Conservation (phyloP, 2,329 filamentous ascomycete genomes). For the Colletotrichum tofieldiae region DNA sequence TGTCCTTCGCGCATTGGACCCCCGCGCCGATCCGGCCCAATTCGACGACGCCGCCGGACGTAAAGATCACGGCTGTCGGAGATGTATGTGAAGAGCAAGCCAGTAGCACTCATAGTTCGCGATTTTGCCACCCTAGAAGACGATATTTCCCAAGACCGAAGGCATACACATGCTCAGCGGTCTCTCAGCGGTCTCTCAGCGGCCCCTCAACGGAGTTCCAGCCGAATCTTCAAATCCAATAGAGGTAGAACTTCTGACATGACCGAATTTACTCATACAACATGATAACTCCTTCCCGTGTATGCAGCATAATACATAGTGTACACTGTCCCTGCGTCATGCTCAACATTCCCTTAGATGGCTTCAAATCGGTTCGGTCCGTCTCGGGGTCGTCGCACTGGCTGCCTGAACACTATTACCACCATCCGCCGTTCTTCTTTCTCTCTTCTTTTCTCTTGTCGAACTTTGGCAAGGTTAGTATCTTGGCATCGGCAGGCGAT, state of each 20-base stretch:
- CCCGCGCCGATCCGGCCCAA: background rate
- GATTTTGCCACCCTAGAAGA: background rate
- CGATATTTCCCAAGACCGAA: background rate
- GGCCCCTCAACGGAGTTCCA: background rate
- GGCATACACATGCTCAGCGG: background rate
- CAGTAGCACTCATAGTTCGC: fast-evolving
- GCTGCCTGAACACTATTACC: slow-evolving; percentile 35
- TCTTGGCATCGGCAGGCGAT: background rate
- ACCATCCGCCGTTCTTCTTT: slow-evolving; percentile 45
- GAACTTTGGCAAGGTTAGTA: slow-evolving; percentile 44
- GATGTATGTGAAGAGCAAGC: too few relatives aligned
- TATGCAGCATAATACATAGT: slow-evolving; percentile 28
- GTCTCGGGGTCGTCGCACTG: background rate
- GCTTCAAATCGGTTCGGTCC: background rate
- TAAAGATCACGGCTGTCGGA: too few relatives aligned
- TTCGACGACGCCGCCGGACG: background rate
- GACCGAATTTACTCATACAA: slow-evolving; percentile 20
- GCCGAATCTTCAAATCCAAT: background rate
- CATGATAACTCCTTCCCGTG: slow-evolving; percentile 21
- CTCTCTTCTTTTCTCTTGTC: slow-evolving; percentile 50
- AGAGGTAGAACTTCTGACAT: background rate
- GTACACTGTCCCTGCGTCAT: slow-evolving; percentile 19
- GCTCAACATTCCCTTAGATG: background rate
- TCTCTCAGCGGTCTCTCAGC: background rate
- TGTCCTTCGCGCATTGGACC: background rate